These are phyloP conservation scores for Claviceps humidiphila DNA, from an alignment of 2,329 filamentous ascomycete species.

Conservation along the genomic window DNA sequence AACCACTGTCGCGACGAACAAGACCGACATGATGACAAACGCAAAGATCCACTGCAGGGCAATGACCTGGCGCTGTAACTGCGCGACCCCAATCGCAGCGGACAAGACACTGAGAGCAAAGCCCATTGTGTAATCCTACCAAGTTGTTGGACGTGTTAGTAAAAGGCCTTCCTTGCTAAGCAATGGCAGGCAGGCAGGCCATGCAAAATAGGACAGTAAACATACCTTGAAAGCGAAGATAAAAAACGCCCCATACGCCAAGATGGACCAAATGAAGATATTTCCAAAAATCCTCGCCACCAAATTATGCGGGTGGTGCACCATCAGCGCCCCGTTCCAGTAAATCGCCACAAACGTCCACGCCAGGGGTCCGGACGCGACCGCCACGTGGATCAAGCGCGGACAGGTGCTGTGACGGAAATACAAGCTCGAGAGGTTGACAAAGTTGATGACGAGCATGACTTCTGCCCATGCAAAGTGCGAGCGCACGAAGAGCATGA, in stretches of 20 bases:
- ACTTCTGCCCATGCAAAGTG: constrained; percentile 67
- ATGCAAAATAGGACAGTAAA: neutral
- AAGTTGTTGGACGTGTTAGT: neutral
- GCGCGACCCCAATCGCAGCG: constrained; percentile 63
- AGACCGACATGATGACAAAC: constrained; percentile 64
- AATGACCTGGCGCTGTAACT: constrained; percentile 59
- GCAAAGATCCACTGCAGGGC: constrained; percentile 90
- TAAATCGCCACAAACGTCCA: constrained; percentile 81
- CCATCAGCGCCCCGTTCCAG: constrained; percentile 77
- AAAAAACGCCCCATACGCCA: constrained; percentile 67
- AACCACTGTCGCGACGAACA: constrained; percentile 55
- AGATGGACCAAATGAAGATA: constrained; percentile 73
- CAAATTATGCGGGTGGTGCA: constrained; percentile 51
- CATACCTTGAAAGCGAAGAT: constrained; percentile 56
- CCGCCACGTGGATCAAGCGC: constrained; percentile 62
- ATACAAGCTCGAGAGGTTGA: constrained; percentile 68
- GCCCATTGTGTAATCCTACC: constrained; percentile 58
- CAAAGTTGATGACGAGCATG: constrained; percentile 65
- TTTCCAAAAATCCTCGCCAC: constrained; percentile 73
- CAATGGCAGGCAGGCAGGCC: no score
- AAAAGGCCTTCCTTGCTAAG: neutral
- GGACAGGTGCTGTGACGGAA: constrained; percentile 64
- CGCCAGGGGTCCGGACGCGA: constrained; percentile 61
- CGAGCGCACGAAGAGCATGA: constrained; percentile 68
- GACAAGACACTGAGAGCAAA: constrained; percentile 63